These are phyloP conservation scores for Botrytis galanthina DNA, from an alignment of 2,329 filamentous ascomycete species.

Conservation along the genomic window DNA sequence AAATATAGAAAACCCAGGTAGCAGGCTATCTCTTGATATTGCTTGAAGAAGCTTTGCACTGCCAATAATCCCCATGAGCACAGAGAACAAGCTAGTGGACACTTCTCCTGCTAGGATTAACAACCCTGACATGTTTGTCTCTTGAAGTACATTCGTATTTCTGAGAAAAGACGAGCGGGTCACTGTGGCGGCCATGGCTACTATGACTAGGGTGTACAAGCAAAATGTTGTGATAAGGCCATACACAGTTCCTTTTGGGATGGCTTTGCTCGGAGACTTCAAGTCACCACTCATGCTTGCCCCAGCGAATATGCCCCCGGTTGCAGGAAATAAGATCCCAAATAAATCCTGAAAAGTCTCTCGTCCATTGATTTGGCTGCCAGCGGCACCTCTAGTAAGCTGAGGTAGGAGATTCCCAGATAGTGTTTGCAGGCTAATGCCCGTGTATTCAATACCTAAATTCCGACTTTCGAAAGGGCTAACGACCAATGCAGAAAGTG, in stretches of 20 bases:
- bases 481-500: conserved; percentile 68
- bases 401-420: conserved; percentile 69
- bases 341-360: conserved; percentile 80
- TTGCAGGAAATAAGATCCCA: conserved; percentile 76
- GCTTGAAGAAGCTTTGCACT: conserved; percentile 83
- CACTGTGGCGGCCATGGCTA: conserved; percentile 75
- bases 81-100: conserved; percentile 79
- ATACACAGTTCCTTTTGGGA: conserved; percentile 79
- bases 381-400: conserved; percentile 60
- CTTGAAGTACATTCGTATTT: conserved; percentile 72
- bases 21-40: conserved; percentile 72
- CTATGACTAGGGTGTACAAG: conserved; percentile 71
- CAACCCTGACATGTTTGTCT: conserved; percentile 72
- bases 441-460: conserved; percentile 72
- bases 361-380: conserved; percentile 58
- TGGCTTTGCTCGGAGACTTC: conserved; percentile 77
- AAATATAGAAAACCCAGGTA: conserved; percentile 74
- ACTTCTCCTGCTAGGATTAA: conserved; percentile 79
- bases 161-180: conserved; percentile 68
- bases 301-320: conserved; percentile 62
- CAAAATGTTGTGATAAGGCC: conserved; percentile 74
- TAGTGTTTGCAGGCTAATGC: conserved; percentile 68
- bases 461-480: conserved; percentile 63
- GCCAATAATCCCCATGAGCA: conserved; percentile 82
- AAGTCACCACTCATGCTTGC: conserved; percentile 90